These are phyloP conservation scores for Opeltia flavorubescens DNA, from an alignment of 495 filamentous ascomycete genomes.

Conservation along the genomic window DNA sequence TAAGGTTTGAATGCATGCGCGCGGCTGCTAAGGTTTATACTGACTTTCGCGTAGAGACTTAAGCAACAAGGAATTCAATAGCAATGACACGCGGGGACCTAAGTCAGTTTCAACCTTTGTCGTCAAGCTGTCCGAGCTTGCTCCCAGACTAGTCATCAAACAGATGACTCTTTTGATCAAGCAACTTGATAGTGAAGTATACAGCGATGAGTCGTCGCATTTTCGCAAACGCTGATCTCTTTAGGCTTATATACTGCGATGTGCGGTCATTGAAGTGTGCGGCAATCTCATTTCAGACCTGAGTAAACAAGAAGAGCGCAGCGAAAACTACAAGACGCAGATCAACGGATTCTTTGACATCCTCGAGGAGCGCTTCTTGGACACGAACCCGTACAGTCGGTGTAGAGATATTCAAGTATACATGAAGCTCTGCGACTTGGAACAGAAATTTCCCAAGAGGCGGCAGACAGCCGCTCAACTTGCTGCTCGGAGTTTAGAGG, in stretches of 20 bases:
- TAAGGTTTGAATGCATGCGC: too few species aligned
- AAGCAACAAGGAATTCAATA: slow-evolving; percentile 95
- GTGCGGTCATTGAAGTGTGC: slow-evolving; percentile 91
- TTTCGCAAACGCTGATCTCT: slow-evolving; percentile 11
- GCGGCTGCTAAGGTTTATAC: slow-evolving; percentile 17
- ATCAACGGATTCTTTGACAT: slow-evolving; percentile 96
- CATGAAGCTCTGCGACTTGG: slow-evolving; percentile 77
- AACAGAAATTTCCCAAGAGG: slow-evolving; percentile 88
- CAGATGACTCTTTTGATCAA: slow-evolving; percentile 91
- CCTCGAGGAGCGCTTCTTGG: slow-evolving; percentile 87
- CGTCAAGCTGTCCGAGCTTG: slow-evolving; percentile 87
- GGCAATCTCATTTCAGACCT: slow-evolving; percentile 91
- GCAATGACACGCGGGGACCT: slow-evolving; percentile 84
- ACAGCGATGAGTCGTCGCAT: not conserved
- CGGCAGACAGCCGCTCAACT: slow-evolving; percentile 75
- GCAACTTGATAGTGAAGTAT: slow-evolving; percentile 84
- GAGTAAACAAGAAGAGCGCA: slow-evolving; percentile 77
- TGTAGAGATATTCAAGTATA: slow-evolving; percentile 88
- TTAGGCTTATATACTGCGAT: slow-evolving; percentile 83
- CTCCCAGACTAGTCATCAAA: slow-evolving; percentile 84
- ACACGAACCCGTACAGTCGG: slow-evolving; percentile 93
- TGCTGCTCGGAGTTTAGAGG: slow-evolving; percentile 76
- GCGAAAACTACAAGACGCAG: slow-evolving; percentile 82
- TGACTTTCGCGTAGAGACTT: slow-evolving; percentile 49
- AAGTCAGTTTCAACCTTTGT: slow-evolving; percentile 98